These are phyloP conservation scores for Ustilago cynodontis DNA, from an alignment of 1,284 basidiomycete species.

Conservation along the genomic window DNA sequence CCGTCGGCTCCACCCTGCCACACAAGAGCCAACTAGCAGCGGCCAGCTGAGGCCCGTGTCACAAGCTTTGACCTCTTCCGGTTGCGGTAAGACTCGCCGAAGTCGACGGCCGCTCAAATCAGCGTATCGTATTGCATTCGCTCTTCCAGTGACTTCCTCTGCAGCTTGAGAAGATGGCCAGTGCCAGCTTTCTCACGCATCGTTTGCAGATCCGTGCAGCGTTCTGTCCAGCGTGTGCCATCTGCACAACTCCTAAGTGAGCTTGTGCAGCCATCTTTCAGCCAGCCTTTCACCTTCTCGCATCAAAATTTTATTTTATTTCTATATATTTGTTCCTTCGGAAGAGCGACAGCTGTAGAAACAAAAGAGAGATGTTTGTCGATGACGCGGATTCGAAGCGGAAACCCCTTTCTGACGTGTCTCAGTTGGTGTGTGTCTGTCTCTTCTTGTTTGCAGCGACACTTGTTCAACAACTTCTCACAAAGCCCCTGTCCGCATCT, in stretches of 20 bases:
- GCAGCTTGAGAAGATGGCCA: too few relatives aligned
- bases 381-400: background rate
- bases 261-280: background rate
- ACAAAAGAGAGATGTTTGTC: slow-evolving; percentile 4
- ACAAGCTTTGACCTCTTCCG: too few relatives aligned
- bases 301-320: background rate
- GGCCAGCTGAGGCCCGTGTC: too few relatives aligned
- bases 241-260: slow-evolving; percentile 10
- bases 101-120: too few relatives aligned
- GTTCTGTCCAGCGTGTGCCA: background rate
- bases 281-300: slow-evolving; percentile 2
- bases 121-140: too few relatives aligned
- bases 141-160: too few relatives aligned
- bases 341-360: too few relatives aligned
- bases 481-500: too few relatives aligned
- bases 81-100: too few relatives aligned
- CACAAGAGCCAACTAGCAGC: too few relatives aligned
- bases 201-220: background rate
- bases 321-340: background rate
- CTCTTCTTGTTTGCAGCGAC: background rate
- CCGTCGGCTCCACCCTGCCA: too few relatives aligned
- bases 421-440: background rate
- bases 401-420: slow-evolving; percentile 2
- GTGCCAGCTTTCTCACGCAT: too few relatives aligned
- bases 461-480: background rate